A percentile compares a stretch with the other conserved stretches of the same genome.
Evolutionary conservation across 176 grass and related monocot genomes (phyloP).

Genomic region (Alopecurus myosuroides): DNA sequence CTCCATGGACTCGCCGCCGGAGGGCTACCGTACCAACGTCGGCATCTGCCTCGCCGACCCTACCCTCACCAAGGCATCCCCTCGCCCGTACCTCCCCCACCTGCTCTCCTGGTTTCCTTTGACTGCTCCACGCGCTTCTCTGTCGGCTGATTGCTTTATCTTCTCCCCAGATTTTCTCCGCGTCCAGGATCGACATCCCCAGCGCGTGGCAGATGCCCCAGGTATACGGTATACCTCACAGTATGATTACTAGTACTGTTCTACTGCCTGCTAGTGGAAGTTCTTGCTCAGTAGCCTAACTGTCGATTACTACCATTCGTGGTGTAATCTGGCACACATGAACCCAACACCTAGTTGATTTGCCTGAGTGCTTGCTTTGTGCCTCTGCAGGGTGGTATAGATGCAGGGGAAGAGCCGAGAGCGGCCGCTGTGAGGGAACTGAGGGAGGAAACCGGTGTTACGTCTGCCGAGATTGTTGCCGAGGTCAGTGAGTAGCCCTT

Average conservation of each 20-base stretch:
- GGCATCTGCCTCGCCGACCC: slow-evolving; percentile 86
- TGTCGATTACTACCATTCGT: not conserved
- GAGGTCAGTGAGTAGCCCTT: slow-evolving; percentile 43
- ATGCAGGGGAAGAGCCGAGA: slow-evolving; percentile 66
- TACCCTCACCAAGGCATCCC: slow-evolving; percentile 58
- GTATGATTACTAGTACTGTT: not conserved
- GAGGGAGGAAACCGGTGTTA: slow-evolving; percentile 90
- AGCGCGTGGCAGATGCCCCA: slow-evolving; percentile 96
- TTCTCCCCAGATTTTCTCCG: slow-evolving; percentile 55
- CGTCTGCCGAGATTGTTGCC: slow-evolving; percentile 65
- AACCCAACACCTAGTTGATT: not conserved
- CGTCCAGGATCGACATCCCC: slow-evolving; percentile 83
- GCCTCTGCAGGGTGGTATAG: slow-evolving; percentile 61
- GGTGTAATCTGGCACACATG: not conserved
- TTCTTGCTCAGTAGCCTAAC: not conserved
- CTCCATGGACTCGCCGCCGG: slow-evolving; percentile 69
- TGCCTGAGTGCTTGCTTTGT: not conserved
- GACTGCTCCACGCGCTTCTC: no score
- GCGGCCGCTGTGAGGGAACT: slow-evolving; percentile 69
- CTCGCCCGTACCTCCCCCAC: not conserved
- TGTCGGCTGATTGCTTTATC: not conserved
- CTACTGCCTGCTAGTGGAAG: not conserved
- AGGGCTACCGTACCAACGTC: slow-evolving; percentile 84
- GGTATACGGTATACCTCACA: slow-evolving; percentile 29
- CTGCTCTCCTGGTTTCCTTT: no score